Percentiles rank a stretch among this genome's conserved stretches.
Conservation (phyloP, 164 flowering plant species). For the Vitis amurensis region DNA sequence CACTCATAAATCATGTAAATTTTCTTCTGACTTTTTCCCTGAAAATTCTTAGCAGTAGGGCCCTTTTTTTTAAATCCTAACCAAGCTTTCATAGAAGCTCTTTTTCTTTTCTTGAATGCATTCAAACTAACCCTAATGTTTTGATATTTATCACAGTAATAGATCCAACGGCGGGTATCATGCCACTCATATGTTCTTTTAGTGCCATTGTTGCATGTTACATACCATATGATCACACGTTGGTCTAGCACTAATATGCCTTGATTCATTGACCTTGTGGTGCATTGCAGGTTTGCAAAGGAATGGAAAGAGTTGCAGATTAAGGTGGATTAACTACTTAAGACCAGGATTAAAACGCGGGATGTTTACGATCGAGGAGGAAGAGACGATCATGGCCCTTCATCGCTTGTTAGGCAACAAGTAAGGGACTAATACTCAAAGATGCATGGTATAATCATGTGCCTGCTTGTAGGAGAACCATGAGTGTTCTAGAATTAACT, state of each 20-base stretch:
- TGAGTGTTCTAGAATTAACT: no score
- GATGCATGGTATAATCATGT: background rate
- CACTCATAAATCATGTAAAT: no score
- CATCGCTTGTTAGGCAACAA: constrained; percentile 82
- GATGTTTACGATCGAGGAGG: constrained; percentile 54
- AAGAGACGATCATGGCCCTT: constrained; percentile 60
- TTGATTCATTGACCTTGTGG: background rate
- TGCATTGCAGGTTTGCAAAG: constrained; percentile 71
- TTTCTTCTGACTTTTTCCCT: background rate
- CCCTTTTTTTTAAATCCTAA: no score
- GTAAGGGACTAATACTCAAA: constrained; percentile 38
- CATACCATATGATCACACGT: background rate
- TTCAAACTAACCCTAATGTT: no score
- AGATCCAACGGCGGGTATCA: no score
- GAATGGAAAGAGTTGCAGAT: constrained; percentile 89
- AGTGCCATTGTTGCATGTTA: background rate
- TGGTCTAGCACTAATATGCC: background rate
- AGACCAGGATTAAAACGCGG: constrained; percentile 86
- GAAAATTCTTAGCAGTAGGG: background rate
- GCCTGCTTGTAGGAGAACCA: background rate
- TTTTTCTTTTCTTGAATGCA: no score
- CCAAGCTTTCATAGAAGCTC: no score
- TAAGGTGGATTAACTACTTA: constrained; percentile 88
- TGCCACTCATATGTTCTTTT: no score
- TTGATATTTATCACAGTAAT: no score